Percentiles rank a stretch among this genome's conserved stretches.
Evolutionary conservation across 306 rosid genomes (phyloP).

Genomic region (Cucurbita pepo): DNA sequence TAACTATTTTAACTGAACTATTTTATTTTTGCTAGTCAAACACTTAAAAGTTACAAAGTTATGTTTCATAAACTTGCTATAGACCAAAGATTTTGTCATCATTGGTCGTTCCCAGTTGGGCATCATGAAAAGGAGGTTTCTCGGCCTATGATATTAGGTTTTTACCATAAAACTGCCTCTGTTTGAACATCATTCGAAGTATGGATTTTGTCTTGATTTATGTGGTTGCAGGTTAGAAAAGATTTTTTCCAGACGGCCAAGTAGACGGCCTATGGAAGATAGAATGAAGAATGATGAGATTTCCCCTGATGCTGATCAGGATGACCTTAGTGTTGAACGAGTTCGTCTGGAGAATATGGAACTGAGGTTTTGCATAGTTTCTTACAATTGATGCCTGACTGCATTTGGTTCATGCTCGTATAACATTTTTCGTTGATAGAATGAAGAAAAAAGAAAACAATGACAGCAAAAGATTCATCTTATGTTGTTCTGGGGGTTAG

Average conservation of each 20-base stretch:
- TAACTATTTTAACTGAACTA: too few relatives aligned
- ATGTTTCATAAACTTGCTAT: not conserved
- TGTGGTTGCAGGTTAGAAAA: slow-evolving; percentile 51
- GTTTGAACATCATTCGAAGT: not conserved
- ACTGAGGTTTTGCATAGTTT: slow-evolving; percentile 32
- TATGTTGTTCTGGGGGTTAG: not conserved
- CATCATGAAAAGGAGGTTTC: not conserved
- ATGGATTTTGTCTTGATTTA: not conserved
- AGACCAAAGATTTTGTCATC: not conserved
- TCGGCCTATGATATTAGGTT: not conserved
- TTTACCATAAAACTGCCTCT: not conserved
- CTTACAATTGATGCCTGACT: not conserved
- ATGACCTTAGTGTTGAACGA: slow-evolving; percentile 54
- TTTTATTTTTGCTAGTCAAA: not conserved
- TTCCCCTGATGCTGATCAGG: slow-evolving; percentile 23
- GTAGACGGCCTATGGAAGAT: slow-evolving; percentile 20
- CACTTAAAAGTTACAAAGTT: not conserved
- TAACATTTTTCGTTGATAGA: not conserved
- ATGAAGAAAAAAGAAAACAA: not conserved
- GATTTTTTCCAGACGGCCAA: slow-evolving; percentile 35
- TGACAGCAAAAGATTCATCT: not conserved
- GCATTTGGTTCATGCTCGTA: not conserved
- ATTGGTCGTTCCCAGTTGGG: not conserved
- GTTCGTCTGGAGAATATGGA: slow-evolving; percentile 76
- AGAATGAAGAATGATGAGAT: slow-evolving; percentile 33